Percentiles rank a stretch among this genome's conserved stretches.
These are phyloP conservation scores for Claviceps capensis DNA, from an alignment of 2,329 filamentous ascomycete genomes.

Conservation along the genomic window DNA sequence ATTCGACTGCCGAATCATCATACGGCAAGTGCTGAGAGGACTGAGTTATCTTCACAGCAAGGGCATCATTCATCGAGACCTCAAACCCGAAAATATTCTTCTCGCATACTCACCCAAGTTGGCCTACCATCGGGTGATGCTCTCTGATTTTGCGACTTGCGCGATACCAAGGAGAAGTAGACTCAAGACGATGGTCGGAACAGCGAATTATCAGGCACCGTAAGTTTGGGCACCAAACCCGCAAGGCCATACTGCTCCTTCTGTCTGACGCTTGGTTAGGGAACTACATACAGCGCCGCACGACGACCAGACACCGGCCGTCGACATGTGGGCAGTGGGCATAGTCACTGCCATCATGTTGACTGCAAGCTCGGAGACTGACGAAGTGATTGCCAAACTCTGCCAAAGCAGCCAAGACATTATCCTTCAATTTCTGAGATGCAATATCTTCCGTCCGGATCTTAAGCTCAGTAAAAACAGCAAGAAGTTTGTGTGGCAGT, in stretches of 20 bases:
- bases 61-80: constrained; percentile 36
- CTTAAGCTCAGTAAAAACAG: constrained; percentile 13
- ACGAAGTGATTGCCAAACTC: constrained; percentile 12
- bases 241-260: neutral
- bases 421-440: constrained; percentile 10
- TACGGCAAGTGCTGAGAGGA: constrained; percentile 33
- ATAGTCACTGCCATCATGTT: constrained; percentile 28
- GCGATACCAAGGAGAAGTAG: constrained; percentile 27
- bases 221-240: constrained; percentile 18
- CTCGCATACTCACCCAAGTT: constrained; percentile 30
- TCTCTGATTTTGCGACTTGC: constrained; percentile 39
- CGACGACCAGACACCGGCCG: constrained; percentile 19
- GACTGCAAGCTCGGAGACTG: constrained; percentile 10
- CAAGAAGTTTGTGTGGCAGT: constrained; percentile 17
- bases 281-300: constrained; percentile 19
- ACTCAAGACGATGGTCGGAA: constrained; percentile 32
- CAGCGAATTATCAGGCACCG: constrained; percentile 35
- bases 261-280: constrained; percentile 15
- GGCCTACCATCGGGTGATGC: constrained; percentile 30
- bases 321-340: constrained; percentile 41
- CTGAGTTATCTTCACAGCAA: constrained; percentile 35
- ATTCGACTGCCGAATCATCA: constrained; percentile 28
- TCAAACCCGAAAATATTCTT: constrained; percentile 42
- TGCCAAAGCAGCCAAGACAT: constrained; percentile 15
- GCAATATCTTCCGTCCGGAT: constrained; percentile 6